Base-by-base conservation (phyloP, 2,329 filamentous ascomycete genomes). In the Alternaria hordeiaustralica region DNA sequence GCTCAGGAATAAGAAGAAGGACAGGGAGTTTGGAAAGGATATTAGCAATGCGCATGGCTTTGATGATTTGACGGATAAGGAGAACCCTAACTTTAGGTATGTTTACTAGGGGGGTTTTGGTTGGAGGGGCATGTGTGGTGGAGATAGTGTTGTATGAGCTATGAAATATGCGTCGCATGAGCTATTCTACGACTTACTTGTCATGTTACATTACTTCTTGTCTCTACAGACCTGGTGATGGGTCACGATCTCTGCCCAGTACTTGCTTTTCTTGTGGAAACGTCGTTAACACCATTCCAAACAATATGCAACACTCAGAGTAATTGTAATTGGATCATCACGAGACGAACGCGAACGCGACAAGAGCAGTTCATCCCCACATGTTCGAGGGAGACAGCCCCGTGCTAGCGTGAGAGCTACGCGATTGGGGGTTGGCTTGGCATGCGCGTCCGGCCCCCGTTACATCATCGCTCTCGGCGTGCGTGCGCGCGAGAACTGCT, bases 81-180 rank as follows among this genome's bases (percentile, higher is more conserved):
- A 89, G 82, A 90, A 90, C 71, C 70, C 83, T 26, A 86, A 86
- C 64, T 89, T 89, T 76, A 82, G 87, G 63, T 89, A 90, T 71
- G 84, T 87, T 46, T 76, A 71, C 57, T 79, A 72, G 54, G 41
- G 11, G 18, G 6, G 7, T 36, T 36, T 3, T 36, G 33, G 0
- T n/a, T 3, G 33, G 33, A 36, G 33, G 33, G 28, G 33, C 7
- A 33, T 36, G 33, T 36, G 15, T n/a, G 4, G 33, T 36, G 4
- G 33, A 36, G 33, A 36, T 36, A 8, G 6, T 33, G 30, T 33
- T 0, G 30, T 15, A 33, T 33, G 30, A 33, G 13, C 13, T 15
- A 33, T 33, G 0, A 15, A 15, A 3, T 4, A 15, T 33, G 30
- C 30, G 6, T 33, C 30, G 30, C 3, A 33, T 33, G 30, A 33